A percentile compares a stretch with the other conserved stretches of the same genome.
phyloP scores from a whole-genome alignment of 176 grass and related monocot species.

The Alloteropsis semialata region DNA sequence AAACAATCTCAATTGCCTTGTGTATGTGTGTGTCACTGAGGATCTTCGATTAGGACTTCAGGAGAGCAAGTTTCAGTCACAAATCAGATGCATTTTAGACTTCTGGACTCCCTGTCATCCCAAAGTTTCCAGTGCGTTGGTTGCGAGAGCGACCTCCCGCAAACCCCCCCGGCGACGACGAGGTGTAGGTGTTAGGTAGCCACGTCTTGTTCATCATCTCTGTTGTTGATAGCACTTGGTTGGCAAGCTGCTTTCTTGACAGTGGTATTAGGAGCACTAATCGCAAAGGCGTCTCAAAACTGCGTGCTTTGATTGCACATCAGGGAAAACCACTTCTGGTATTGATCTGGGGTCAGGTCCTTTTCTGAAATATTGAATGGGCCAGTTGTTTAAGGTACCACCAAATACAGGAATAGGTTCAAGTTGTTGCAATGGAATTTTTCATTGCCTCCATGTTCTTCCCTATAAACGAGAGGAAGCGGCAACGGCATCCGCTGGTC shows the following conservation, averaged over 20 bases:
- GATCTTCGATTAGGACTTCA: neutral
- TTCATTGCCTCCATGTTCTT: neutral
- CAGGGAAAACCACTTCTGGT: conserved; percentile 1
- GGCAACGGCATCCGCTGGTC: neutral
- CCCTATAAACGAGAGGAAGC: neutral
- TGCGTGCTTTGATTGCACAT: neutral
- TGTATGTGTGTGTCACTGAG: neutral
- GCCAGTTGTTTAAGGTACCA: too few relatives aligned
- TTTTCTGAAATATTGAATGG: neutral
- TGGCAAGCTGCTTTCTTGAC: conserved; percentile 43
- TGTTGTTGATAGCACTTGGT: neutral
- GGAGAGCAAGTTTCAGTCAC: neutral
- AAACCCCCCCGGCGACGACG: conserved; percentile 1
- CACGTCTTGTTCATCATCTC: neutral
- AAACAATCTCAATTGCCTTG: neutral
- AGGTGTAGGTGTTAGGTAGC: conserved; percentile 17
- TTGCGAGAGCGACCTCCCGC: conserved; percentile 33
- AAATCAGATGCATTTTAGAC: conserved; percentile 4
- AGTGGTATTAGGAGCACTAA: neutral
- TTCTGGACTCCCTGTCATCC: neutral
- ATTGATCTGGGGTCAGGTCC: neutral
- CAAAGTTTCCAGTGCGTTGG: neutral
- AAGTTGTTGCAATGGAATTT: neutral
- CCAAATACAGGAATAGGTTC: neutral
- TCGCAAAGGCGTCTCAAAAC: neutral